A percentile compares a stretch with the other conserved stretches of the same genome.
Conservation (phyloP, 2,329 filamentous ascomycete genomes). For the Teratosphaeria epicoccoides region DNA sequence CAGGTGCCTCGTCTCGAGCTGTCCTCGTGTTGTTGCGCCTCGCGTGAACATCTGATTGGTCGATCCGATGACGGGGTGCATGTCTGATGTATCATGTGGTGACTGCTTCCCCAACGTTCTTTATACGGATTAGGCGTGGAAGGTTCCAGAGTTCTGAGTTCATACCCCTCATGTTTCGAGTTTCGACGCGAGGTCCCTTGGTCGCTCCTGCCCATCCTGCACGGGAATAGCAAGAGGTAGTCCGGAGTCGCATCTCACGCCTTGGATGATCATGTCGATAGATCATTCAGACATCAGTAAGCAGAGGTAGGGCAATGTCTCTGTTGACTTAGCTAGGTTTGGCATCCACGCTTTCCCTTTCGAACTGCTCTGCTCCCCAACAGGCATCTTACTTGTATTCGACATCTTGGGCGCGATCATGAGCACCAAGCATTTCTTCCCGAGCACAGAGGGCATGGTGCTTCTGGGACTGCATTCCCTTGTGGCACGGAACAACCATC, state of each 20-base stretch:
- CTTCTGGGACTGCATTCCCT: constrained; percentile 39
- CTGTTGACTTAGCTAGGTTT: background rate
- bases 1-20: background rate
- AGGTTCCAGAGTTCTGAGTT: background rate
- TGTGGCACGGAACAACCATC: constrained; percentile 34
- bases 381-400: background rate
- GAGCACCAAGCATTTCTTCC: constrained; percentile 47
- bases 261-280: background rate
- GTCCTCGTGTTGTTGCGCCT: too few species aligned
- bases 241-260: too few species aligned
- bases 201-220: background rate
- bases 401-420: constrained; percentile 23
- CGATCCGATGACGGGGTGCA: too few species aligned
- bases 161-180: background rate
- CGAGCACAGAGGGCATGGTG: constrained; percentile 40
- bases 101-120: too few species aligned
- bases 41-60: background rate
- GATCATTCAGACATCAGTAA: background rate
- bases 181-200: background rate
- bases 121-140: too few species aligned
- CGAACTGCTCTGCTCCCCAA: background rate
- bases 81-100: too few species aligned
- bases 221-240: background rate
- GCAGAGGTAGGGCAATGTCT: background rate
- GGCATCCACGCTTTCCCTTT: too few species aligned